phyloP scores from a whole-genome alignment of 495 filamentous ascomycete genomes.

The Astrocystis sublimbata region DNA sequence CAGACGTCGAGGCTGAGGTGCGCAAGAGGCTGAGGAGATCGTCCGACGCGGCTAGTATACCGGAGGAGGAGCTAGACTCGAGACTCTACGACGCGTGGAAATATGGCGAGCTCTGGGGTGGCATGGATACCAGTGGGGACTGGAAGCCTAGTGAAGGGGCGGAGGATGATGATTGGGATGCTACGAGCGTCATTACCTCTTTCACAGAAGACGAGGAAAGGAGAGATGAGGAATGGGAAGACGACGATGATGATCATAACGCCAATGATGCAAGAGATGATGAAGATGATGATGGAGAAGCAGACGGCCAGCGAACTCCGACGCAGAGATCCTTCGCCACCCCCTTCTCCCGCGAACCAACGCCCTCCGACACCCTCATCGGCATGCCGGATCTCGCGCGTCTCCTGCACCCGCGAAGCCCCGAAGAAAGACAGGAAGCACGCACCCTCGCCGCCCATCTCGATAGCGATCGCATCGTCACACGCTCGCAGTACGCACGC shows the following conservation, averaged over 20 bases:
- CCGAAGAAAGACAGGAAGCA: conserved; percentile 78
- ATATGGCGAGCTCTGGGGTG: conserved; percentile 77
- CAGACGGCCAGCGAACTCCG: conserved; percentile 72
- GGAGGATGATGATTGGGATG: conserved; percentile 60
- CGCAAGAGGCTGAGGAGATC: conserved; percentile 52
- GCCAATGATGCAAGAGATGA: too few species aligned
- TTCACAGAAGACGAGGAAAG: conserved; percentile 37
- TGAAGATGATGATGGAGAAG: conserved; percentile 35
- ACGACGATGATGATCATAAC: conserved; percentile 37
- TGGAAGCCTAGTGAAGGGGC: conserved; percentile 53
- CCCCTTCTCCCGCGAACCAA: conserved; percentile 55
- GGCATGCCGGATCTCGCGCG: conserved; percentile 69
- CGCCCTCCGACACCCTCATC: conserved; percentile 65
- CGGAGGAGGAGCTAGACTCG: conserved; percentile 68
- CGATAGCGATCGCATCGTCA: conserved; percentile 66
- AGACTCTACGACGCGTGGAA: conserved; percentile 81
- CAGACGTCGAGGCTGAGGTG: conserved; percentile 67
- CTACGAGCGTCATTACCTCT: conserved; percentile 32
- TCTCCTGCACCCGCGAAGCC: conserved; percentile 79
- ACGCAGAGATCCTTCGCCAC: conserved; percentile 55
- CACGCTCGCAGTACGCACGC: conserved; percentile 72
- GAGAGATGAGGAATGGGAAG: conserved; percentile 37
- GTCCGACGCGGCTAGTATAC: conserved; percentile 25
- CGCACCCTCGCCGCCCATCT: conserved; percentile 81
- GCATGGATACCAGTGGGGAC: conserved; percentile 71